Conservation (phyloP, 257 asterid species). For the Handroanthus guayacan region DNA sequence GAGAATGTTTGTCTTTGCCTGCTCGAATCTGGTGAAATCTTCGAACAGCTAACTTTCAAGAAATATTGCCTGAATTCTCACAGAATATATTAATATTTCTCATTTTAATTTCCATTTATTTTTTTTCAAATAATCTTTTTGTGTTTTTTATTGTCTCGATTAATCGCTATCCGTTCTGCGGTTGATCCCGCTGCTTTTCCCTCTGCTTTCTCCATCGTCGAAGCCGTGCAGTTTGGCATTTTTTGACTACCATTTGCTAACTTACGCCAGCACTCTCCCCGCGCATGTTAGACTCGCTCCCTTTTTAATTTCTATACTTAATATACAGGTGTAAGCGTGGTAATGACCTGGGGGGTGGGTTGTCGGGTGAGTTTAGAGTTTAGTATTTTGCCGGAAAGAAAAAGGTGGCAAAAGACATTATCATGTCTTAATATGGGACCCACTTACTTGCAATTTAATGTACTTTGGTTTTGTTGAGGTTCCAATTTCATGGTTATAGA, state of each 20-base stretch:
- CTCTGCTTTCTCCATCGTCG: slow-evolving; percentile 46
- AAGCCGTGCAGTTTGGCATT: slow-evolving; percentile 49
- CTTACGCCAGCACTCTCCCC: slow-evolving; percentile 26
- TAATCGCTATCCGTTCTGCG: slow-evolving; percentile 48
- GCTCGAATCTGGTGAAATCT: slow-evolving; percentile 40
- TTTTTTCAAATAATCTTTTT: background rate
- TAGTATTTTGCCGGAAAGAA: slow-evolving; percentile 45
- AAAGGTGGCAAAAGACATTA: slow-evolving; percentile 40
- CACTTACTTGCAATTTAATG: background rate
- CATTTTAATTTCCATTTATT: background rate
- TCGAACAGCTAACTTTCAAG: slow-evolving; percentile 41
- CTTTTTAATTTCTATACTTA: background rate
- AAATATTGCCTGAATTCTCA: slow-evolving; percentile 22
- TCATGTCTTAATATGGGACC: slow-evolving; percentile 43
- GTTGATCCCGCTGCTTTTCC: slow-evolving; percentile 38
- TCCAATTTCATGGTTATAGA: background rate
- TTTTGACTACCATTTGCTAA: slow-evolving; percentile 30
- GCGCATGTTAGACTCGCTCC: slow-evolving; percentile 35
- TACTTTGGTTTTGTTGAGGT: background rate
- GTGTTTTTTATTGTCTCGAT: slow-evolving; percentile 27
- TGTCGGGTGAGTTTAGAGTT: slow-evolving; percentile 35
- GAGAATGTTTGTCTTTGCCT: slow-evolving; percentile 52
- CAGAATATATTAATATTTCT: background rate
- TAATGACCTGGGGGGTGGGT: slow-evolving; percentile 19
- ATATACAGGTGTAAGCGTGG: background rate